These are phyloP conservation scores for Exophiala xenobiotica DNA, from an alignment of 2,329 filamentous ascomycete species.

Conservation along the genomic window DNA sequence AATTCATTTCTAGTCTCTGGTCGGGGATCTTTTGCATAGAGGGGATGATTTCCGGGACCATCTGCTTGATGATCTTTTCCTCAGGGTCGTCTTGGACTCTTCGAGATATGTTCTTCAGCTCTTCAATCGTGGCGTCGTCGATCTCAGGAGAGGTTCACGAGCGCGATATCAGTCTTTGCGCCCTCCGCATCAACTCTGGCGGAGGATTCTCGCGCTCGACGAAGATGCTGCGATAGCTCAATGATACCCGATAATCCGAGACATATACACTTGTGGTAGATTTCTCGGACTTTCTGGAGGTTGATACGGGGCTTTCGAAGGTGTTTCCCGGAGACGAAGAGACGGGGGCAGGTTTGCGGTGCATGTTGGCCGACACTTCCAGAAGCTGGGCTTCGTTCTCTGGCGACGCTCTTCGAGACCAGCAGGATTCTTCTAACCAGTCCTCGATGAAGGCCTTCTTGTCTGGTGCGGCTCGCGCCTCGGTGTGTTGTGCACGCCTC, in stretches of 20 bases:
- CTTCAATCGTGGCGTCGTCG: constrained; percentile 8
- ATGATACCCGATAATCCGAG: constrained; percentile 11
- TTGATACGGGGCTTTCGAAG: constrained; percentile 2
- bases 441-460: constrained; percentile 16
- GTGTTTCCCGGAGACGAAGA: constrained; percentile 3
- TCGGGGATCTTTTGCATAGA: constrained; percentile 12
- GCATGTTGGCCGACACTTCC: constrained; percentile 4
- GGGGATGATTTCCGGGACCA: constrained; percentile 12
- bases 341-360: background rate
- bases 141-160: constrained; percentile 12
- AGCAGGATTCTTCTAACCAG: constrained; percentile 12
- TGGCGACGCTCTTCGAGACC: constrained; percentile 8
- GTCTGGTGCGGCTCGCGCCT: constrained; percentile 4
- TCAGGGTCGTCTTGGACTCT: constrained; percentile 7
- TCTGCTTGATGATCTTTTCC: constrained; percentile 4
- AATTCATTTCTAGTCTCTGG: constrained; percentile 5
- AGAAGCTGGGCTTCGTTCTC: constrained; percentile 3
- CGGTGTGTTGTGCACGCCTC: constrained; percentile 1
- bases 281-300: constrained; percentile 14
- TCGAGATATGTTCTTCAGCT: constrained; percentile 1
- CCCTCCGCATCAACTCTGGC: constrained; percentile 6
- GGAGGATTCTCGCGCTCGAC: constrained; percentile 9
- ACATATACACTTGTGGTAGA: constrained; percentile 10
- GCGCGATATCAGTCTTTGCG: constrained; percentile 11
- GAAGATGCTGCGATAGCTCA: constrained; percentile 9